Conservation (phyloP, 441 rosid genomes). For the Erodium texanum region DNA sequence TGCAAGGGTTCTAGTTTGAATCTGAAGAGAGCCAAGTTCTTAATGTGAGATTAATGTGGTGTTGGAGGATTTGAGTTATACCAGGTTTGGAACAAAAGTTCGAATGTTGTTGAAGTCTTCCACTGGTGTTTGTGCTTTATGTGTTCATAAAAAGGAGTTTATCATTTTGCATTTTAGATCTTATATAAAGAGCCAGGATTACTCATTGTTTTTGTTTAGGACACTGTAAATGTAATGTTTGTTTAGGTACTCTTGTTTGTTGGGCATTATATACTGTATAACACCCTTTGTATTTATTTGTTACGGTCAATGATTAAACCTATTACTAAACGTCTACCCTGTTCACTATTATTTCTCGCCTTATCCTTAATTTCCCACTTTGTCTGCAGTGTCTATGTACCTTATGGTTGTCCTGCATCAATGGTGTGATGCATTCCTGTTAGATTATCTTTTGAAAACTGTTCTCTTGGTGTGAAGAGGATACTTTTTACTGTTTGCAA, state of each 20-base stretch:
- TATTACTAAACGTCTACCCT: not conserved
- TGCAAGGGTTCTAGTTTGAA: not conserved
- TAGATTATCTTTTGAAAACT: not conserved
- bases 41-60: not conserved
- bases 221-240: not conserved
- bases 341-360: not conserved
- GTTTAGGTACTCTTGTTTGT: not conserved
- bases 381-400: not conserved
- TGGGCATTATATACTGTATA: not conserved
- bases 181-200: not conserved
- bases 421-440: not conserved
- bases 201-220: not conserved
- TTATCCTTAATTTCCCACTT: not conserved
- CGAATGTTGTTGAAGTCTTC: not conserved
- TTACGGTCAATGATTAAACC: not conserved
- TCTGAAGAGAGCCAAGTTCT: conserved; percentile 5
- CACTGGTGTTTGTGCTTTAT: not conserved
- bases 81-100: conserved; percentile 6
- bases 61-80: conserved; percentile 8
- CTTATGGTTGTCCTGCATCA: not conserved
- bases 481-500: not conserved
- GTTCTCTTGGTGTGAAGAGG: no score
- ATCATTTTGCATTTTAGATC: not conserved
- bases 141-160: not conserved
- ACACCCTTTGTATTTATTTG: not conserved